Conservation (phyloP, 2,329 filamentous ascomycete species). For the Trichoderma sp. region DNA sequence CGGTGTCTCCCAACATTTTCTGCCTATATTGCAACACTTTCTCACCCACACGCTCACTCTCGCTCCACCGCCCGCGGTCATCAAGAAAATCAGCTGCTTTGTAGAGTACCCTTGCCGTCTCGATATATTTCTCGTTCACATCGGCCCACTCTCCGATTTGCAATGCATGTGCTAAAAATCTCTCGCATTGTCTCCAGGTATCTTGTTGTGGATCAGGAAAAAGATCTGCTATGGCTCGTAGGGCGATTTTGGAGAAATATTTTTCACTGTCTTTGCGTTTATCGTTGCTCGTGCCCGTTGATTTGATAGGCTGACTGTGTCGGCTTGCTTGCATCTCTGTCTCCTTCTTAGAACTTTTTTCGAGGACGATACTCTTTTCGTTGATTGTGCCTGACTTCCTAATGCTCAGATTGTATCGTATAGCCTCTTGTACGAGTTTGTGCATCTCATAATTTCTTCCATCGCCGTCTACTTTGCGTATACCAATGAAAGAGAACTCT, state of each 20-base stretch:
- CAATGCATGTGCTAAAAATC: not conserved
- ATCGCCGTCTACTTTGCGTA: not conserved
- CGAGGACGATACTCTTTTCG: not conserved
- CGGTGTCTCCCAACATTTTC: slow-evolving; percentile 29
- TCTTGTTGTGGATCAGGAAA: not conserved
- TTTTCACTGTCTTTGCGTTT: not conserved
- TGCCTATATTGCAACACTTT: not conserved
- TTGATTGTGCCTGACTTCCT: not conserved
- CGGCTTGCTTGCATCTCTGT: not conserved
- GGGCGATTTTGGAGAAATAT: not conserved
- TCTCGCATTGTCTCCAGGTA: not conserved
- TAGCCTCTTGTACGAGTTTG: slow-evolving; percentile 6
- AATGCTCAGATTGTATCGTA: not conserved
- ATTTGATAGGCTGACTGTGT: not conserved
- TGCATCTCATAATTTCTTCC: not conserved
- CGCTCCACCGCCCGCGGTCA: not conserved
- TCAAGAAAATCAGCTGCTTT: not conserved
- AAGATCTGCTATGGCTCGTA: not conserved
- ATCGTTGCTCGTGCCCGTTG: not conserved
- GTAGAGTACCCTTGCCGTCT: not conserved
- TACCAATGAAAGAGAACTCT: slow-evolving; percentile 1
- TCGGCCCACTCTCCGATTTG: not conserved
- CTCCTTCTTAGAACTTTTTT: not conserved
- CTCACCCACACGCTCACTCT: not conserved
- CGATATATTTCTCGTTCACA: not conserved